Percentiles rank a stretch among this genome's conserved stretches.
Conservation (phyloP, 768 basidiomycete species). For the Chalciporus piperatus region DNA sequence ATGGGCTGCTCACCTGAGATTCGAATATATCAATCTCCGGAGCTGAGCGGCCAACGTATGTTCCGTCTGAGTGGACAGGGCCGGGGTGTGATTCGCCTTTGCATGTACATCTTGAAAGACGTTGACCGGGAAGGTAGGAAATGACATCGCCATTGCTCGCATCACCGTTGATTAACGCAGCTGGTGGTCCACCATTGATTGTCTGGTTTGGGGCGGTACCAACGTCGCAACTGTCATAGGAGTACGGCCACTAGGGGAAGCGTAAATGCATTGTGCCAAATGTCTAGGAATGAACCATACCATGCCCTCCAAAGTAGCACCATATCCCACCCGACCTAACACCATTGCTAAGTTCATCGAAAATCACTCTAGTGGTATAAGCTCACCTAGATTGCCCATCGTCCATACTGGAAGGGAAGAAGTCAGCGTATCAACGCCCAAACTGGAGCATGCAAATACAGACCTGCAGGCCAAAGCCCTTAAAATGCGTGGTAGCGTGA, state of each 20-base stretch:
- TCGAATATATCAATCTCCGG: slow-evolving; percentile 93
- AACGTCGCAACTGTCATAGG: slow-evolving; percentile 86
- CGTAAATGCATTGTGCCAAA: slow-evolving; percentile 5
- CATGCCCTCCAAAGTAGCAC: slow-evolving; percentile 82
- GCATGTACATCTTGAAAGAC: slow-evolving; percentile 87
- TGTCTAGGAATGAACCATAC: slow-evolving; percentile 35
- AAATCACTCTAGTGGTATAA: background rate
- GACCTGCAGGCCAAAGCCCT: slow-evolving; percentile 72
- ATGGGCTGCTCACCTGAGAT: slow-evolving; percentile 52
- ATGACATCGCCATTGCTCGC: slow-evolving; percentile 48
- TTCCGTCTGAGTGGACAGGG: slow-evolving; percentile 70
- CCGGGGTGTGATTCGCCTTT: slow-evolving; percentile 84
- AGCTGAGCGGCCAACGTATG: slow-evolving; percentile 76
- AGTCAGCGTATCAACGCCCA: slow-evolving; percentile 11
- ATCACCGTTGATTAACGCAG: slow-evolving; percentile 64
- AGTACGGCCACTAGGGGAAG: slow-evolving; percentile 67
- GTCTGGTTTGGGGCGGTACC: slow-evolving; percentile 90
- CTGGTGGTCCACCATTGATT: slow-evolving; percentile 55
- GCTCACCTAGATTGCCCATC: slow-evolving; percentile 71
- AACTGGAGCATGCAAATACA: background rate
- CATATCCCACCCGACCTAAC: slow-evolving; percentile 79
- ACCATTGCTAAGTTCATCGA: background rate
- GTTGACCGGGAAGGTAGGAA: slow-evolving; percentile 86
- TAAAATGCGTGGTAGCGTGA: slow-evolving; percentile 6
- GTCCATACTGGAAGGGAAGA: slow-evolving; percentile 49